These are phyloP conservation scores for Aspergillus nidulans DNA, from an alignment of 495 filamentous ascomycete species.

Conservation along the genomic window DNA sequence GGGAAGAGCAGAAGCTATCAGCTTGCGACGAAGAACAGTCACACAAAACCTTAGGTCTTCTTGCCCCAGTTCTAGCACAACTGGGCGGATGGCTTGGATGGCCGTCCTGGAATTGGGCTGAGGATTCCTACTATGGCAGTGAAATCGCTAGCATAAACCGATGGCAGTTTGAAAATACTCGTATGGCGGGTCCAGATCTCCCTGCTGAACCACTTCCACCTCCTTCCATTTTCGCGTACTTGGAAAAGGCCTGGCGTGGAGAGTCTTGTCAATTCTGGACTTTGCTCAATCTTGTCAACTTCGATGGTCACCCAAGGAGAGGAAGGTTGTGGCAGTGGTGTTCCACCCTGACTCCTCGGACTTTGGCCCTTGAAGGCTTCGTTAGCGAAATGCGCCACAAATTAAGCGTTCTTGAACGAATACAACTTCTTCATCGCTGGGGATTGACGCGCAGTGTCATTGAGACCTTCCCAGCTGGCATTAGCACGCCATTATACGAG, in stretches of 20 bases:
- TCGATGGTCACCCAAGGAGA: constrained; percentile 34
- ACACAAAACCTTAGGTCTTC: constrained; percentile 45
- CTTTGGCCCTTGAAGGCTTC: constrained; percentile 59
- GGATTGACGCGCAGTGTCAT: constrained; percentile 40
- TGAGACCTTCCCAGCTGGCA: constrained; percentile 79
- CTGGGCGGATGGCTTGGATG: constrained; percentile 83
- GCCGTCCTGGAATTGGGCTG: constrained; percentile 58
- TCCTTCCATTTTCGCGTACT: constrained; percentile 65
- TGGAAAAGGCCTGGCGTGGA: constrained; percentile 44
- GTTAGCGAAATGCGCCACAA: constrained; percentile 33
- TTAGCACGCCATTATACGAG: constrained; percentile 74
- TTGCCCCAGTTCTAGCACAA: constrained; percentile 72
- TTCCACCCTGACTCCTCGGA: constrained; percentile 58
- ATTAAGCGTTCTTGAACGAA: constrained; percentile 31
- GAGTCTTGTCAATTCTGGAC: constrained; percentile 50
- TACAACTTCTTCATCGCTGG: constrained; percentile 43
- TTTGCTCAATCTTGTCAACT: constrained; percentile 52
- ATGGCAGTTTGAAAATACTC: constrained; percentile 58
- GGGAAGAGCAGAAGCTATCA: constrained; percentile 85
- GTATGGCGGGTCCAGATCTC: constrained; percentile 39
- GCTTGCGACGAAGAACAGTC: constrained; percentile 54
- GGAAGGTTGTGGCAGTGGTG: constrained; percentile 39
- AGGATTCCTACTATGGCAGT: constrained; percentile 60
- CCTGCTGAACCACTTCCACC: constrained; percentile 58
- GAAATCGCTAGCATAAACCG: constrained; percentile 59